Evolutionary conservation across 2,329 filamentous ascomycete species (phyloP), one percentile per base, ranked within the genome.

Genomic region (Penicillium occitanis): DNA sequence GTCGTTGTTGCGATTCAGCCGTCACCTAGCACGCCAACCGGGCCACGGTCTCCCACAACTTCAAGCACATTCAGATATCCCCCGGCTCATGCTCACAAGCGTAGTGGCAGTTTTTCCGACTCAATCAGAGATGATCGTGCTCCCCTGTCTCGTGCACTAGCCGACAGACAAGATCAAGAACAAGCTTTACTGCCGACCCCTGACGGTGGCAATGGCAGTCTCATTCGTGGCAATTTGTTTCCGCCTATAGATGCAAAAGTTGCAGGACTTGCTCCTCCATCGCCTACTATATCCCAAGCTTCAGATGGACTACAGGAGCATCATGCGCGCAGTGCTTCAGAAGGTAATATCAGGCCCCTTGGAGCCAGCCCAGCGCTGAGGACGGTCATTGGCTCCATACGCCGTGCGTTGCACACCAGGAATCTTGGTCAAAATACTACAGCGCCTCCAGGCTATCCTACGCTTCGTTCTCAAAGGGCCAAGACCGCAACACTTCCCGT

Each of bases 101-200:
- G 93, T 25, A 96, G 91, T 73, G 92, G 90, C 60, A 97, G 93
- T 75, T 90, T 95, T 71, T 91, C 91, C 0, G 92, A 97, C 78
- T 94, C 93, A 0, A 77, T 94, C 61, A 84, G 92, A 70, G 91
- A 95, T 73, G 77, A 89, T 80, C 78, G 86, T 63, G 78, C 83
- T 11, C 84, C 85, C 1, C 72, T 86, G 8, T 83, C 83, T 3
- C 77, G 81, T 37, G 76, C 82, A 44, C 81, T 83, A 66, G 72
- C 77, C 44, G 76, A 83, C 37, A 48, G 62, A n/a, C 37, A 64
- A 5, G 74, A 76, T 61, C 70, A 75, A 60, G 75, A 79, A 25
- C 75, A 78, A 53, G 73, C 77, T 58, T 73, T 89, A 17, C 77
- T 88, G 14, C 83, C 89, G 69, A 84, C 88, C 10, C 81, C 89